phyloP scores from a whole-genome alignment of 148 eudicot genomes.

The Mesembryanthemum crystallinum region DNA sequence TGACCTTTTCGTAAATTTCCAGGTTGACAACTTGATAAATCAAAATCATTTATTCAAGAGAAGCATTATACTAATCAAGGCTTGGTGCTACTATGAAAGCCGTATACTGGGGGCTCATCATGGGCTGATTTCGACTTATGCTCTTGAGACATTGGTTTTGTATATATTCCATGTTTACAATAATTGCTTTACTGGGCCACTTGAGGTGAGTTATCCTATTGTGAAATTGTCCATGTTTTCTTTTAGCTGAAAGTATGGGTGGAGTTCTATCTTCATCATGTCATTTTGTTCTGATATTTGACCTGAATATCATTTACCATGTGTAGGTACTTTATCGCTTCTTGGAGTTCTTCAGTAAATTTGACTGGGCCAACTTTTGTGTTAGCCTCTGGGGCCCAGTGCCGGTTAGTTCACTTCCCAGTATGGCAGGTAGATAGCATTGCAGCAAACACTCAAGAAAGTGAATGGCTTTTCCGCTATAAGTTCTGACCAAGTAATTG shows the following conservation, averaged over 20 bases:
- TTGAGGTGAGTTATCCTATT: slow-evolving; percentile 38
- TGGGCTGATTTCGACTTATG: slow-evolving; percentile 61
- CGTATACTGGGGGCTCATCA: slow-evolving; percentile 64
- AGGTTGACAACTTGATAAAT: slow-evolving; percentile 50
- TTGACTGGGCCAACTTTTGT: slow-evolving; percentile 62
- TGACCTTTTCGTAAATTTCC: slow-evolving; percentile 10
- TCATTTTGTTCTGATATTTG: background rate
- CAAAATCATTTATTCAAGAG: slow-evolving; percentile 57
- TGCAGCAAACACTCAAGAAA: background rate
- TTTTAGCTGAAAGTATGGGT: background rate
- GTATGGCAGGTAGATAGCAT: slow-evolving; percentile 35
- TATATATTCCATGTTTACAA: slow-evolving; percentile 56
- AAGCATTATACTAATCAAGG: slow-evolving; percentile 61
- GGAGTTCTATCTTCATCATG: background rate
- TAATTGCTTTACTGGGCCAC: slow-evolving; percentile 53
- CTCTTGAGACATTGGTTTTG: slow-evolving; percentile 58
- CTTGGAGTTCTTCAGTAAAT: slow-evolving; percentile 55
- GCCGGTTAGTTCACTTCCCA: slow-evolving; percentile 48
- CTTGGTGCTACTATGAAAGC: slow-evolving; percentile 68
- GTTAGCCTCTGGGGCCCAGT: slow-evolving; percentile 62
- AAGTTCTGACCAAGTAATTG: slow-evolving; percentile 4
- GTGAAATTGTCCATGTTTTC: background rate
- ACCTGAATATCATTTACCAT: background rate
- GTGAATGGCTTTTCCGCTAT: background rate
- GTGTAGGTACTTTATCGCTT: slow-evolving; percentile 56